Evolutionary conservation across 2,329 filamentous ascomycete genomes (phyloP), one percentile per base, ranked within the genome.

Genomic region (Fusarium continuum): DNA sequence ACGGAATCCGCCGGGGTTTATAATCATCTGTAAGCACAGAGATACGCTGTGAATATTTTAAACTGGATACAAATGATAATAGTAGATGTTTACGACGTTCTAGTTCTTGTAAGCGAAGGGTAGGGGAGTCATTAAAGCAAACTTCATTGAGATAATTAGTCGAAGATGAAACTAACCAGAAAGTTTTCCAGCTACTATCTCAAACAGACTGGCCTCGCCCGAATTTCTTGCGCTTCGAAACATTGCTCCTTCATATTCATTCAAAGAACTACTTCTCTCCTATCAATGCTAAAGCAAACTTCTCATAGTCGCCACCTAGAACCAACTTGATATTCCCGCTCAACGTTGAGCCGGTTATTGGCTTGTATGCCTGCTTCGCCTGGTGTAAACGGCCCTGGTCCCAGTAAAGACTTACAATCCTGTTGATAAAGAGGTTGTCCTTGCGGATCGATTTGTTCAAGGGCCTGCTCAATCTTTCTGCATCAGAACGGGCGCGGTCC

Each of bases 351-450:
- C 85, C 84, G 55, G 86, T 85, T 19, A 86, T 80, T 56, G 79
- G 83, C 69, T 85, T 83, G 73, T 88, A 78, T 70, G 86, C 77
- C 78, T 83, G 90, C 80, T 88, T 74, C 0, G 72, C 69, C 8
- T 65, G 67, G 3, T 70, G 55, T 6, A 76, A 38, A 0, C 74
- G 61, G 5, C 39, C 48, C 4, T 63, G 67, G n/a, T 76, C 70
- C 74, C 74, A 74, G 47, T 75, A 75, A 2, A 76, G 51, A 28
- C 63, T 70, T 3, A 74, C 64, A 4, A 75, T 40, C 6, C 73
- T 69, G 38, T 76, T 72, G 54, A 75, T 75, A 19, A 76, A 73
- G 2, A 74, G 59, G 1, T 61, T 52, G 16, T 75, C 69, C 47
- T 76, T 75, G n/a, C 69, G 66, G 6, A 67, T 20, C 3, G 65